A percentile compares a stretch with the other conserved stretches of the same genome.
Conservation (phyloP, 1,284 basidiomycete species). For the Ceraceosorus guamensis region DNA sequence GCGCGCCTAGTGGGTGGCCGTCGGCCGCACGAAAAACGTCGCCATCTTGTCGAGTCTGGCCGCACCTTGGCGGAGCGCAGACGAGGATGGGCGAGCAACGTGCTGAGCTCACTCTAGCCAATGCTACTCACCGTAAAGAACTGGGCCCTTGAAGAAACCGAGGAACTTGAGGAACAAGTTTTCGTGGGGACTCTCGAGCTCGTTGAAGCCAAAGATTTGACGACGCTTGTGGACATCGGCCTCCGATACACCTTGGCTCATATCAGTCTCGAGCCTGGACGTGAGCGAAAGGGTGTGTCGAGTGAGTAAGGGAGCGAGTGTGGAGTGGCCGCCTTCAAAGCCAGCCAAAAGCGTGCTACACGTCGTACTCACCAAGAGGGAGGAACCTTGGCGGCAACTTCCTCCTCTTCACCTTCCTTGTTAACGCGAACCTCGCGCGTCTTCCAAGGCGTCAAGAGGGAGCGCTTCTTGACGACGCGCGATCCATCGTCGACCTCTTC, state of each 20-base stretch:
- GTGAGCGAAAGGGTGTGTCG: not conserved
- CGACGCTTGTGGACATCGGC: constrained; percentile 50
- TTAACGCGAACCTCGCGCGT: constrained; percentile 44
- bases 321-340: not conserved
- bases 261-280: constrained; percentile 54
- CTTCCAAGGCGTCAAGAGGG: constrained; percentile 42
- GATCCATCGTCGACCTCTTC: constrained; percentile 33
- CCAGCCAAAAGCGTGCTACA: not conserved
- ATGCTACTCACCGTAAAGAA: constrained; percentile 39
- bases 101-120: not conserved
- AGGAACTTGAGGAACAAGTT: constrained; percentile 55
- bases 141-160: constrained; percentile 50
- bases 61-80: too few relatives aligned
- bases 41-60: too few relatives aligned
- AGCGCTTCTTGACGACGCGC: constrained; percentile 43
- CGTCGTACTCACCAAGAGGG: constrained; percentile 31
- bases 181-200: constrained; percentile 47
- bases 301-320: not conserved
- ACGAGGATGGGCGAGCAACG: constrained; percentile 2
- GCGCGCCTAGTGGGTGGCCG: too few relatives aligned
- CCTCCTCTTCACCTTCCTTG: constrained; percentile 48
- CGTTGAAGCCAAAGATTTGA: constrained; percentile 48
- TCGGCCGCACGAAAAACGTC: too few relatives aligned
- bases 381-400: constrained; percentile 43
- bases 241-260: constrained; percentile 51